phyloP scores from a whole-genome alignment of 768 basidiomycete genomes.

The Zangia roseola region DNA sequence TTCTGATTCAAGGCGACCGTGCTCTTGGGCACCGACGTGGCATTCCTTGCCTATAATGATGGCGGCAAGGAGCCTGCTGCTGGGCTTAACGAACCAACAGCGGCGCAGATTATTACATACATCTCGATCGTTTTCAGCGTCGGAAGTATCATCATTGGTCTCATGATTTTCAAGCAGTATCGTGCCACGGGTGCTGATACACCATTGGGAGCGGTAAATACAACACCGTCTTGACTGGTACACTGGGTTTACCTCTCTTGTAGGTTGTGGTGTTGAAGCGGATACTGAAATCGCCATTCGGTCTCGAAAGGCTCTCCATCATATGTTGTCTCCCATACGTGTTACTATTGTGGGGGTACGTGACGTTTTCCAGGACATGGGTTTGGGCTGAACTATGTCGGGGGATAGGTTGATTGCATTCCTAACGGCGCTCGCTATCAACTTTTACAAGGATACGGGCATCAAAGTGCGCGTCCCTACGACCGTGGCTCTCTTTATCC shows the following conservation, averaged over 20 bases:
- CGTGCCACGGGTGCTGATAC: conserved; percentile 33
- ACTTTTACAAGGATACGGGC: conserved; percentile 29
- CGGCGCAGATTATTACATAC: conserved; percentile 26
- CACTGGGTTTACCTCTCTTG: background rate
- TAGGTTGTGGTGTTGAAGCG: conserved; percentile 28
- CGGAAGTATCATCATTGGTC: conserved; percentile 31
- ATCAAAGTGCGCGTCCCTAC: conserved; percentile 27
- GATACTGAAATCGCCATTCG: conserved; percentile 24
- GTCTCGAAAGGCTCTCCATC: conserved; percentile 38
- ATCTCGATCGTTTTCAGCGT: conserved; percentile 28
- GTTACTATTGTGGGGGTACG: conserved; percentile 41
- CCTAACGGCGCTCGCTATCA: conserved; percentile 28
- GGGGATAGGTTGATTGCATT: conserved; percentile 35
- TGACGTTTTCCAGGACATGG: background rate
- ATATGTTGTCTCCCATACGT: conserved; percentile 42
- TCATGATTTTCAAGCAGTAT: conserved; percentile 33
- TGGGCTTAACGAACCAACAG: conserved; percentile 9
- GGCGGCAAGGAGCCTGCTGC: background rate
- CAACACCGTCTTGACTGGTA: background rate
- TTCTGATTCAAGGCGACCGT: conserved; percentile 25
- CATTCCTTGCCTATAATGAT: conserved; percentile 22
- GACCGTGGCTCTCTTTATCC: conserved; percentile 22
- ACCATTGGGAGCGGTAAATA: conserved; percentile 27
- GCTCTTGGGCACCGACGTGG: conserved; percentile 25
- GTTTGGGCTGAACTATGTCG: background rate